Base-by-base conservation (phyloP, 106 monocot species). In the Apostasia ramifera region DNA sequence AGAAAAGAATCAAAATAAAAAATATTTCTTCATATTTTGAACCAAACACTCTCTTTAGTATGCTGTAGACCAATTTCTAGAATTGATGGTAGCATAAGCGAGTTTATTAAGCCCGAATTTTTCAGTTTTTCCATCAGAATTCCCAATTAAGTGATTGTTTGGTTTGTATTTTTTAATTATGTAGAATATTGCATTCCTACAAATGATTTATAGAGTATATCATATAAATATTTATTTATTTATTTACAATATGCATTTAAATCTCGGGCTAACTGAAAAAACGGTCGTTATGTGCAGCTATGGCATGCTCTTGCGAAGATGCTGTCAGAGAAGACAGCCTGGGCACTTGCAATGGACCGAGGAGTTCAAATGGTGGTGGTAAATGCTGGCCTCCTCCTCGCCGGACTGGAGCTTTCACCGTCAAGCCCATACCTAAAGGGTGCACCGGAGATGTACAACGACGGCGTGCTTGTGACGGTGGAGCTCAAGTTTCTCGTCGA, bases 271-370 rank as follows among this genome's bases (percentile, higher is more conserved):
- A 40, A 59, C 37, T 39, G 8, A 59, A 65, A 26, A 47, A 65
- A 65, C 65, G 46, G 48, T 8, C 37, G 53, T 57, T 74, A 41
- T 26, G 26, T 26, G 6, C 85, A 95, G 95, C 73, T 95, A 50
- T 95, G 95, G 95, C 88, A 95, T 14, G 95, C 81, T 3, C 47
- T 95, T 71, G 85, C 91, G 13, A 95, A 95, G 83, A 91, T 86
- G 1, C 53, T 88, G 3, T 66, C 95, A 0, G 95, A 95, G 82
- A 88, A 81, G 79, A 86, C 95, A 39, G 91, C 95, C 9, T 95
- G 95, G 95, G 91, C 91, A 2, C 68, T 95, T 63, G 95, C 95
- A 0, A 95, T 95, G 91, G 95, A 95, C 78, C 66, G 95, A 44
- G 84, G 81, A 2, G 67, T 95, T 42, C 80, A 83, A 77, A 95